Evolutionary conservation across 106 monocot genomes (phyloP).

Genomic region (Dendrobium huoshanense): DNA sequence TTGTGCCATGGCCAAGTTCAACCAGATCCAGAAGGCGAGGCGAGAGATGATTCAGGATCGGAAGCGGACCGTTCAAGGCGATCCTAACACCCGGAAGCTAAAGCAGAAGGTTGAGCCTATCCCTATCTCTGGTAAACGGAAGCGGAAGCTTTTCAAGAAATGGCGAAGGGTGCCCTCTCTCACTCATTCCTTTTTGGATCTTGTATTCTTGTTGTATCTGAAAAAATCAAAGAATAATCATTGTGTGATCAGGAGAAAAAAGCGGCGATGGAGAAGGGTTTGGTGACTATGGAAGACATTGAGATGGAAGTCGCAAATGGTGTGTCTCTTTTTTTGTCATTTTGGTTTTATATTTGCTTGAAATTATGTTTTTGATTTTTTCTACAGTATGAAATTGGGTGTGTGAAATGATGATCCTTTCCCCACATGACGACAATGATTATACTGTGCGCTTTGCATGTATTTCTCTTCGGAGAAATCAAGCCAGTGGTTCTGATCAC

Average conservation of each 20-base stretch:
- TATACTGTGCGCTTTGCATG: conserved; percentile 5
- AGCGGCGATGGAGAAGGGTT: conserved; percentile 55
- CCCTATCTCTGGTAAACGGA: conserved; percentile 82
- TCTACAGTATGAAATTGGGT: background rate
- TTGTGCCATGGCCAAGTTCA: conserved; percentile 51
- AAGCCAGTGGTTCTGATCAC: conserved; percentile 27
- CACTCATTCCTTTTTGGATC: background rate
- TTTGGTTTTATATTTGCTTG: background rate
- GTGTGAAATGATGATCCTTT: conserved; percentile 14
- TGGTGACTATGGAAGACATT: conserved; percentile 75
- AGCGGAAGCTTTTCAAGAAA: conserved; percentile 77
- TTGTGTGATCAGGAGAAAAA: conserved; percentile 58
- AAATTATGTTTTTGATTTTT: background rate
- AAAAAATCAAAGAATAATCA: background rate
- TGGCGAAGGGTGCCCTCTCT: conserved; percentile 50
- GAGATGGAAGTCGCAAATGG: conserved; percentile 79
- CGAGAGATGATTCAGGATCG: conserved; percentile 39
- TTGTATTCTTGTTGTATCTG: background rate
- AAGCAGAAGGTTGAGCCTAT: conserved; percentile 35
- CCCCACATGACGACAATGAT: conserved; percentile 16
- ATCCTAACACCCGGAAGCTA: conserved; percentile 54
- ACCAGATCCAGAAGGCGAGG: conserved; percentile 49
- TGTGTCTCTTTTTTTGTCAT: conserved; percentile 10
- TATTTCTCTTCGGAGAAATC: background rate
- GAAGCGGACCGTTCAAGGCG: conserved; percentile 59